Conservation (phyloP, 106 monocot genomes). For the Ottelia alismoides region DNA sequence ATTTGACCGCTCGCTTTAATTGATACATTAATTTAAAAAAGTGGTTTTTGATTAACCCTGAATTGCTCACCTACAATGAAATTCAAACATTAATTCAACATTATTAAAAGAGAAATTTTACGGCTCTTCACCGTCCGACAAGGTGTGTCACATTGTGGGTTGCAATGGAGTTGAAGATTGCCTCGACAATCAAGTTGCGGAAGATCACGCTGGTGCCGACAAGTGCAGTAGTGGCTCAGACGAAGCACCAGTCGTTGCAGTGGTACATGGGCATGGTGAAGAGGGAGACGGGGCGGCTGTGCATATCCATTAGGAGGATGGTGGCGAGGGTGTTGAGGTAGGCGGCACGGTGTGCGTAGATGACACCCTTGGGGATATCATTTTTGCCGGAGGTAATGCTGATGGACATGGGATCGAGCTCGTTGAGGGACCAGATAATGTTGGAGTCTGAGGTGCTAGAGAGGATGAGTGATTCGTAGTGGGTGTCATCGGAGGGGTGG, state of each 20-base stretch:
- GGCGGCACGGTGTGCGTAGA: neutral
- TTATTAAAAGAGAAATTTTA: no score
- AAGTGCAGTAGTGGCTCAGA: neutral
- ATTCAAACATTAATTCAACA: no score
- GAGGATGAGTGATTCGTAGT: neutral
- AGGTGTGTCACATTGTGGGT: neutral
- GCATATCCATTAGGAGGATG: neutral
- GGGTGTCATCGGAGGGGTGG: neutral
- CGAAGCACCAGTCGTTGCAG: neutral
- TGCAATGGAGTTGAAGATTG: neutral
- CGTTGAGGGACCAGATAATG: neutral
- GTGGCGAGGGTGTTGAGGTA: neutral
- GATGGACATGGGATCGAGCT: neutral
- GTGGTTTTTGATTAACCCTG: no score
- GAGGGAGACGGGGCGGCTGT: neutral
- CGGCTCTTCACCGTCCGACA: no score
- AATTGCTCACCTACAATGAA: no score
- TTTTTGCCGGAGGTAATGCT: neutral
- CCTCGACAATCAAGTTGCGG: neutral
- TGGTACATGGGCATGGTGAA: constrained; percentile 2
- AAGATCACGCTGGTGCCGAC: neutral
- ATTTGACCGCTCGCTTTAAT: no score
- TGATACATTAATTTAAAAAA: no score
- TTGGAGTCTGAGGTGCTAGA: neutral
- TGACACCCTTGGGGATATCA: neutral